Conservation (phyloP, 306 rosid genomes). For the Fragaria vesca region DNA sequence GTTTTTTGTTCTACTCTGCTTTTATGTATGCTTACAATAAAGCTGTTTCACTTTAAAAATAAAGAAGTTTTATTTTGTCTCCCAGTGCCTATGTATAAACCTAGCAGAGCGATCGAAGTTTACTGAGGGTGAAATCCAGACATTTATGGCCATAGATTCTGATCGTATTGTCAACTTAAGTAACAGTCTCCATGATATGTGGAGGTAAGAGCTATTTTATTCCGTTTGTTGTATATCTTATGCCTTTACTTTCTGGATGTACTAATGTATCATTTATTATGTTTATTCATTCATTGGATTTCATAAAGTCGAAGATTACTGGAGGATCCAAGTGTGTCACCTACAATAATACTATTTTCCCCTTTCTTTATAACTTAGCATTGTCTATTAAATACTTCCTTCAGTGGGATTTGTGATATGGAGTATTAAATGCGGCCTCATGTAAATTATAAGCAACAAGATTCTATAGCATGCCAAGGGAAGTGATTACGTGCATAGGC, state of each 20-base stretch:
- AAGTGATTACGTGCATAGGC: not conserved
- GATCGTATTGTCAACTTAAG: conserved; percentile 89
- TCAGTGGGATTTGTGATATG: not conserved
- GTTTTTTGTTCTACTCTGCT: not conserved
- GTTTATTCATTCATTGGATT: not conserved
- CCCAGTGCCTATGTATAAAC: conserved; percentile 66
- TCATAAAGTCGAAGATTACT: not conserved
- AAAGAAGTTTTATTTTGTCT: not conserved
- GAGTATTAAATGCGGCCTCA: not conserved
- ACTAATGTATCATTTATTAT: not conserved
- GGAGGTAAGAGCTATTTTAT: conserved; percentile 57
- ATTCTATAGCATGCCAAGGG: not conserved
- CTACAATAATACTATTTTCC: not conserved
- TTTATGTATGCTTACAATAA: not conserved
- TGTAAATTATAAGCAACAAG: not conserved
- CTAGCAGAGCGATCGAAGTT: conserved; percentile 85
- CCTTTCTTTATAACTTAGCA: too few relatives aligned
- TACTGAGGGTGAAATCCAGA: conserved; percentile 90
- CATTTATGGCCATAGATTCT: conserved; percentile 93
- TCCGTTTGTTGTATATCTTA: not conserved
- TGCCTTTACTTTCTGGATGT: not conserved
- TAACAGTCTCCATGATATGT: conserved; percentile 83
- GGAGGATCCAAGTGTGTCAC: not conserved
- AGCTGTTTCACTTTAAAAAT: not conserved
- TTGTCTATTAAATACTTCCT: not conserved